Conservation (phyloP, 176 grass and related monocot species). For the Tuctoria greenei region DNA sequence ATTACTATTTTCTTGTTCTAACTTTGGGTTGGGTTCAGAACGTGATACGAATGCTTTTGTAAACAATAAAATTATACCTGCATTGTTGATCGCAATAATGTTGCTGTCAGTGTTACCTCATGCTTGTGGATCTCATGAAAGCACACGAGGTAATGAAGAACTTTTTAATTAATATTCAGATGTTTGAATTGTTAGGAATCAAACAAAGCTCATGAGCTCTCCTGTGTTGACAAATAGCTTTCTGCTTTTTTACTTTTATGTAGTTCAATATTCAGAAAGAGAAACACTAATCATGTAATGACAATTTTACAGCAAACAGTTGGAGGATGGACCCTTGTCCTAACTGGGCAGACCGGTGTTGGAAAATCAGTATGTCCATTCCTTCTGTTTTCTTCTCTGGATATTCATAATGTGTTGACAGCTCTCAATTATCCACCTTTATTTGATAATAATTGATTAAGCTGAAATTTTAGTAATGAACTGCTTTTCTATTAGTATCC, state of each 20-base stretch:
- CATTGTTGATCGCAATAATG: constrained; percentile 3
- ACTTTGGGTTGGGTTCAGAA: neutral
- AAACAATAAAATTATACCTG: neutral
- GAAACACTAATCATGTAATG: constrained; percentile 36
- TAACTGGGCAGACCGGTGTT: constrained; percentile 86
- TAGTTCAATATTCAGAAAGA: constrained; percentile 30
- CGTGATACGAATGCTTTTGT: neutral
- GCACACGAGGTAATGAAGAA: neutral
- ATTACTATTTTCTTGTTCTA: constrained; percentile 1
- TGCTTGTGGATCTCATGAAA: constrained; percentile 21
- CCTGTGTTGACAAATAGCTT: constrained; percentile 5
- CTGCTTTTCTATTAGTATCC: neutral
- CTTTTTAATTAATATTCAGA: neutral
- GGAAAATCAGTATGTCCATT: constrained; percentile 83
- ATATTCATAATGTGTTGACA: constrained; percentile 17
- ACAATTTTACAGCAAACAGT: constrained; percentile 50
- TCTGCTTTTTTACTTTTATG: constrained; percentile 13
- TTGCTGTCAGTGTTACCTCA: neutral
- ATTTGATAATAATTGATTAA: neutral
- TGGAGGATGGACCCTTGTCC: constrained; percentile 71
- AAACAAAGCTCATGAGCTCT: neutral
- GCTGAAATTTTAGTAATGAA: neutral
- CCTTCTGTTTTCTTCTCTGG: constrained; percentile 10
- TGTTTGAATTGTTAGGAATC: constrained; percentile 16
- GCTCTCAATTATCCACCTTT: constrained; percentile 4